These are phyloP conservation scores for Sporisorium exsertum DNA, from an alignment of 1,284 basidiomycete species.

Conservation along the genomic window DNA sequence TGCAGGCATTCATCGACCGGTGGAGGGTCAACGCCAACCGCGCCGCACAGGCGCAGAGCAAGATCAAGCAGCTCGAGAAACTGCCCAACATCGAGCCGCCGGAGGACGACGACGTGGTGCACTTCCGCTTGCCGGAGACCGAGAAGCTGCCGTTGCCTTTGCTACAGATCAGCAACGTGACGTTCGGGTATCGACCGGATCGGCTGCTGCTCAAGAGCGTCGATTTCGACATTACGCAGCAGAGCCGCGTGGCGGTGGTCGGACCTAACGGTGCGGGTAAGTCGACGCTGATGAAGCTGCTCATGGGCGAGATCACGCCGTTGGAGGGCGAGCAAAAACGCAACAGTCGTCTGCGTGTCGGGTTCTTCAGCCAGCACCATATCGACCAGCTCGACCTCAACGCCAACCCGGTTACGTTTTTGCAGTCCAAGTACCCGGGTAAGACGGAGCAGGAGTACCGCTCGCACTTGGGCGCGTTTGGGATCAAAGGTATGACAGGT, in stretches of 20 bases:
- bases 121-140: constrained; percentile 59
- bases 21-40: constrained; percentile 68
- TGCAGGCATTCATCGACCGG: constrained; percentile 88
- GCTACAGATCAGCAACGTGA: constrained; percentile 91
- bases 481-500: constrained; percentile 96
- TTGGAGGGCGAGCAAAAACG: constrained; percentile 84
- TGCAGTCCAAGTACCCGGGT: constrained; percentile 91
- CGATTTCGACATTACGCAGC: constrained; percentile 79
- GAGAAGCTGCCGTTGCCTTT: constrained; percentile 94
- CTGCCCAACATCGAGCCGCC: constrained; percentile 92
- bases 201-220: constrained; percentile 83
- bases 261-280: constrained; percentile 67
- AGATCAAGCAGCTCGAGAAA: constrained; percentile 99
- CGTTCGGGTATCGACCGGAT: constrained; percentile 88
- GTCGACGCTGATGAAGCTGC: constrained; percentile 95
- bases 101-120: constrained; percentile 87
- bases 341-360: constrained; percentile 83
- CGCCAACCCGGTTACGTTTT: constrained; percentile 90
- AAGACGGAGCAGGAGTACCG: constrained; percentile 97
- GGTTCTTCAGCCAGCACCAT: constrained; percentile 81
- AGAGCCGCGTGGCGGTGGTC: constrained; percentile 63
- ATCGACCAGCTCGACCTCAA: constrained; percentile 89
- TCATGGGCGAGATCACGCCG: constrained; percentile 90
- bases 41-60: constrained; percentile 84
- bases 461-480: constrained; percentile 94